phyloP scores from a whole-genome alignment of 805 yeast species.

The Wickerhamiella bombiphila region DNA sequence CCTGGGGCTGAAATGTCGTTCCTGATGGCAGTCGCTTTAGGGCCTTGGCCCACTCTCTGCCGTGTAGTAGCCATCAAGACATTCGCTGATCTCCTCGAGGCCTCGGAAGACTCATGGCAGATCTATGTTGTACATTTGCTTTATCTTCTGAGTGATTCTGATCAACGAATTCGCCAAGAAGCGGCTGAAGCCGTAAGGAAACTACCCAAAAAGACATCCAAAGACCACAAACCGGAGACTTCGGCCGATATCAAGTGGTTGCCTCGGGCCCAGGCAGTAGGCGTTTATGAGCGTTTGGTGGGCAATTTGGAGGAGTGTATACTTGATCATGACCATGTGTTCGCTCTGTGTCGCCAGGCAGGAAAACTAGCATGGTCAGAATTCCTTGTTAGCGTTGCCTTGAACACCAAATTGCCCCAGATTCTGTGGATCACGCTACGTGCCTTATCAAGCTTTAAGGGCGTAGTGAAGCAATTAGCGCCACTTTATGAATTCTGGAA shows the following conservation, averaged over 20 bases:
- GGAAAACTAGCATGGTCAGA: conserved; percentile 20
- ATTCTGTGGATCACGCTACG: conserved; percentile 40
- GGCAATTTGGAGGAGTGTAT: conserved; percentile 30
- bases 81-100: conserved; percentile 11
- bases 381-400: conserved; percentile 15
- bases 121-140: conserved; percentile 23
- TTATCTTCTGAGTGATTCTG: conserved; percentile 22
- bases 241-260: conserved; percentile 31
- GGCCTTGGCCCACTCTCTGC: conserved; percentile 25
- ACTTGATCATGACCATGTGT: conserved; percentile 37
- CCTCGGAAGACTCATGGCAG: conserved; percentile 22
- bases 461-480: conserved; percentile 29
- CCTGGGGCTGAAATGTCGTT: conserved; percentile 22
- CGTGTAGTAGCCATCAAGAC: conserved; percentile 22
- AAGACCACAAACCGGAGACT: not conserved
- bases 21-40: conserved; percentile 24
- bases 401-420: conserved; percentile 34
- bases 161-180: conserved; percentile 22
- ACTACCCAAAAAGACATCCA: conserved; percentile 16
- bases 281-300: conserved; percentile 28
- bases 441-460: conserved; percentile 29
- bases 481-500: conserved; percentile 34
- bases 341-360: conserved; percentile 22
- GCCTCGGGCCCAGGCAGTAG: conserved; percentile 48
- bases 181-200: conserved; percentile 15